Conservation (phyloP, 192 early-diverging fungal genomes). For the Linderina pennispora region DNA sequence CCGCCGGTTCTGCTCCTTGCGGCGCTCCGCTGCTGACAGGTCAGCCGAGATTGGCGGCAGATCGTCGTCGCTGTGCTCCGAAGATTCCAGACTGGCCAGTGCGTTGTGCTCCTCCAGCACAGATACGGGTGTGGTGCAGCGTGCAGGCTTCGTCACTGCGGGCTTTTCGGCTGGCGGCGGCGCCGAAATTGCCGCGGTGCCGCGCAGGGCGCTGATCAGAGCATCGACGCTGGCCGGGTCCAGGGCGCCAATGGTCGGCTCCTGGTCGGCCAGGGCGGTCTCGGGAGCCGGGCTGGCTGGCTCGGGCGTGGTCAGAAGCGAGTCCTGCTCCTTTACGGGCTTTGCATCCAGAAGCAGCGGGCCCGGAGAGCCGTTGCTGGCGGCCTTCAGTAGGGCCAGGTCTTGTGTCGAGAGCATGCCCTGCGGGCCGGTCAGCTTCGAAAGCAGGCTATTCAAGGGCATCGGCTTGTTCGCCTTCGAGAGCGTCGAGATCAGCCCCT, state of each 20-base stretch:
- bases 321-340: neutral
- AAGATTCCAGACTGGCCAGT: neutral
- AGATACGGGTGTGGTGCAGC: neutral
- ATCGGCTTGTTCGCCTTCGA: constrained; percentile 17
- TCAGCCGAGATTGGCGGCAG: constrained; percentile 10
- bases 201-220: constrained; percentile 25
- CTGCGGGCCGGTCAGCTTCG: constrained; percentile 22
- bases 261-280: constrained; percentile 4
- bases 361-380: neutral
- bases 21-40: constrained; percentile 35
- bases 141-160: neutral
- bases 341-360: too few species aligned
- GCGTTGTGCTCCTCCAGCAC: constrained; percentile 9
- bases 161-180: neutral
- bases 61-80: constrained; percentile 11
- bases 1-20: constrained; percentile 47
- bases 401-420: constrained; percentile 36
- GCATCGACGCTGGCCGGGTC: constrained; percentile 35
- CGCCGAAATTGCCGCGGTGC: constrained; percentile 24
- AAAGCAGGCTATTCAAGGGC: constrained; percentile 19
- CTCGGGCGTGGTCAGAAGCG: constrained; percentile 17
- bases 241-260: constrained; percentile 3
- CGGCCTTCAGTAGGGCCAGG: constrained; percentile 23
- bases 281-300: constrained; percentile 16
- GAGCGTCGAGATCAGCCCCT: constrained; percentile 20